Evolutionary conservation across 2,329 filamentous ascomycete genomes (phyloP), one percentile per base, ranked within the genome.

Genomic region (Fusarium concolor): DNA sequence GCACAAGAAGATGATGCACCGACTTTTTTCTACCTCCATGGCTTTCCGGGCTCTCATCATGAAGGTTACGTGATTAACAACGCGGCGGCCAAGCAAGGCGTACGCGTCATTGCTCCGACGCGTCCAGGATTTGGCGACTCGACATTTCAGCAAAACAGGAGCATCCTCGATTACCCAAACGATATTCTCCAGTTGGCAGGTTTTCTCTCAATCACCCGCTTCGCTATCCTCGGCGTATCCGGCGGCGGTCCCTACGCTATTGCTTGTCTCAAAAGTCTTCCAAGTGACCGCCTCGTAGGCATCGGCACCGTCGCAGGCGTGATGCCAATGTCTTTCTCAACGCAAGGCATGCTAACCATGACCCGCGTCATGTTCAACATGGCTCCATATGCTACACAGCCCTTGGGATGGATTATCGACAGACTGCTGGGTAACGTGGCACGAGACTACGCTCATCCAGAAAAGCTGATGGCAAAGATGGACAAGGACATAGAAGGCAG

Each of bases 41-140:
- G 65, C 1, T 68, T 62, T 5, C 65, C 65, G 2, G 65, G 65
- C 1, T 62, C 65, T 52, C 65, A 68, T 10, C 61, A 68, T 15
- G 65, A 68, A 28, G 65, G 22, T 8, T 62, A 52, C 17, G 4
- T 47, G 24, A 46, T 31, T 3, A 61, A 49, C 9, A 20, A 8
- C 42, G 10, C 65, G 6, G 65, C 65, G 1, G 10, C 46, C 0
- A 22, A 52, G 7, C 18, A 52, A 4, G 41, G 56, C 2, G 5
- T 68, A n/a, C 65, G 65, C 31, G 22, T 62, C 37, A 43, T 68
- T 4, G 61, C 65, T 0, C 31, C 39, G 4, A 54, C 65, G 20
- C 51, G 65, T 2, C 65, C 65, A 9, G 65, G 65, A 3, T 57
- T 41, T 4, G 33, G 65, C 41, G 41, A 52, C 15, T 68, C 65